Percentiles rank a stretch among this genome's conserved stretches.
phyloP scores from a whole-genome alignment of 139 green algal genomes.

The Asterochloris erici region DNA sequence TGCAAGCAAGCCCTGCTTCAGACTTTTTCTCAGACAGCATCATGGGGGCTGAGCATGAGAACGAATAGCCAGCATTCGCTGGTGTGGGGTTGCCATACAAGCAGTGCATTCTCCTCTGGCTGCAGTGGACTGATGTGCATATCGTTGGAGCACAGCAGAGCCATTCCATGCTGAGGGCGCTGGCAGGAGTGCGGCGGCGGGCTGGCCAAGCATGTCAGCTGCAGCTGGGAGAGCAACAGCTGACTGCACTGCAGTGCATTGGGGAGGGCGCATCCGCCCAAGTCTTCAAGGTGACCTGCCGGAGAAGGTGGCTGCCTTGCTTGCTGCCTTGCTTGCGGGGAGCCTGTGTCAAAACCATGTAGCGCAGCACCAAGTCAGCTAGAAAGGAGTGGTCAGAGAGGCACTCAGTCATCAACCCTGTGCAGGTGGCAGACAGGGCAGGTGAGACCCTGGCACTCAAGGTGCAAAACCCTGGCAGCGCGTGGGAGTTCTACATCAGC shows the following conservation, averaged over 20 bases:
- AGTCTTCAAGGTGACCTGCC: slow-evolving; percentile 23
- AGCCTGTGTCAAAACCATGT: too few species aligned
- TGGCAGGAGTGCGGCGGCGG: not conserved
- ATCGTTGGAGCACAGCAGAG: slow-evolving; percentile 2
- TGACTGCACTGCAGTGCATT: slow-evolving; percentile 8
- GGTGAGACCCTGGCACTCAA: slow-evolving; percentile 30
- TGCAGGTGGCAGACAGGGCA: too few species aligned
- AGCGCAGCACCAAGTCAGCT: not conserved
- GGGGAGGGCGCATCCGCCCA: slow-evolving; percentile 35
- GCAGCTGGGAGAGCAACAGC: slow-evolving; percentile 12
- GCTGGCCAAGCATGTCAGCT: not conserved
- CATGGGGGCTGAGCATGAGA: too few species aligned
- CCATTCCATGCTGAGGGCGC: slow-evolving; percentile 1
- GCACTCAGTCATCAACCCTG: not conserved
- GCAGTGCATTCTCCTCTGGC: too few species aligned
- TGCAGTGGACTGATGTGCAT: slow-evolving; percentile 35
- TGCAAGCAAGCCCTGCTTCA: too few species aligned
- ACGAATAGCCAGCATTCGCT: too few species aligned
- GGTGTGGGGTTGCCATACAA: too few species aligned
- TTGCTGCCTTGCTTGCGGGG: too few species aligned
- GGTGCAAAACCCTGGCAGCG: slow-evolving; percentile 29
- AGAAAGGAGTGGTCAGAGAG: not conserved
- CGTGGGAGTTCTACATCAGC: slow-evolving; percentile 50
- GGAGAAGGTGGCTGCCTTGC: not conserved
- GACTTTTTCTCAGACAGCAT: too few species aligned